Evolutionary conservation across 1,284 basidiomycete species (phyloP), one percentile per base, ranked within the genome.

Genomic region (Coniferiporia sulphurascens): DNA sequence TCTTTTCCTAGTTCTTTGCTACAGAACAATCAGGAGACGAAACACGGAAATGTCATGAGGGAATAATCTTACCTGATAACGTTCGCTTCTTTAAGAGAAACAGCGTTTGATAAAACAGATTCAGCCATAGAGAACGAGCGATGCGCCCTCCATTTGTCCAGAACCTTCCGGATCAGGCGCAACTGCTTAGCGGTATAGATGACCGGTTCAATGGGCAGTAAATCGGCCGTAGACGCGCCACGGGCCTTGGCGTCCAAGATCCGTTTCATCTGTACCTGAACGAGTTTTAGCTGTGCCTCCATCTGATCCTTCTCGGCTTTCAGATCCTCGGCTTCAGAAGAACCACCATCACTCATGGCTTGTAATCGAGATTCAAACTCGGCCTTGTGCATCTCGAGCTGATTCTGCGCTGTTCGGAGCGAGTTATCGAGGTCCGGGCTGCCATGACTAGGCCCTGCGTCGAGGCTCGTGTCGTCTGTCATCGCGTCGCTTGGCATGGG

Each of bases 71-170:
- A 91, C 93, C 91, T 93, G 66, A 96, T 89, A 44, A 96, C 82
- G 70, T 98, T 98, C 8, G 95, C 95, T 74, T 99, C 96, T 72
- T 96, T 95, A 46, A 99, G 77, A 55, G 90, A 73, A 0, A 95
- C 88, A 4, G 96, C 95, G 69, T 87, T 88, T 5, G 88, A 87
- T 49, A 99, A 76, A 8, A 96, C 84, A 50, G 85, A 76, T 73
- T 98, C 95, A 0, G 95, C 93, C 91, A 98, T 96, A 0, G 87
- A 88, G 70, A 95, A 95, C 7, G 88, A 82, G 35, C 89, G 80
- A 72, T 94, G 85, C 0, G 82, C 80, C 65, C 90, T 82, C 96
- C 96, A 99, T 65, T 83, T 86, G 64, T 87, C 85, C 62, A 97
- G 72, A 2, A 89, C 91, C 68, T 85, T 86, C 64, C 87, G 81